Conservation (phyloP, 441 rosid genomes). For the Rhodomyrtus psidioides region DNA sequence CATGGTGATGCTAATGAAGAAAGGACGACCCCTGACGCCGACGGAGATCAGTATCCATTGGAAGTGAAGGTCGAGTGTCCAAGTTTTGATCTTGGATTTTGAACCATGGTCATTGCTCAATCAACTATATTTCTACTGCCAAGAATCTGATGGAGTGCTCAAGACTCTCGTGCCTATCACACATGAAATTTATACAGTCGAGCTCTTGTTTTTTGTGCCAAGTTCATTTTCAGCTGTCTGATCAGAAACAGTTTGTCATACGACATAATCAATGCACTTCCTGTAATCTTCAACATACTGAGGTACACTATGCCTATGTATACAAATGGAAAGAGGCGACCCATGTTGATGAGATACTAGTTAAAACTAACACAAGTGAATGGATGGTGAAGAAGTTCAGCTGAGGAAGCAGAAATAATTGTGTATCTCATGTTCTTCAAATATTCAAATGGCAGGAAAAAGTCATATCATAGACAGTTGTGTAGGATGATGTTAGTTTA, state of each 20-base stretch:
- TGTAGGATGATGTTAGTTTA: background rate
- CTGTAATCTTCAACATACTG: background rate
- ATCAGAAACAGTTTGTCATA: background rate
- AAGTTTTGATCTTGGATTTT: slow-evolving; percentile 48
- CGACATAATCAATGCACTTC: background rate
- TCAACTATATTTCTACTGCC: background rate
- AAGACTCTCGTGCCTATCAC: background rate
- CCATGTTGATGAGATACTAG: background rate
- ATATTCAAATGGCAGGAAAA: background rate
- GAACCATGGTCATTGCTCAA: slow-evolving; percentile 1
- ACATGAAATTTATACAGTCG: background rate
- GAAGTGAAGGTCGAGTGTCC: slow-evolving; percentile 21
- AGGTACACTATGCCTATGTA: background rate
- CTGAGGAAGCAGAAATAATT: background rate
- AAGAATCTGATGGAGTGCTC: background rate
- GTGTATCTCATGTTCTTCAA: background rate
- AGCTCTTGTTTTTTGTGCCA: background rate
- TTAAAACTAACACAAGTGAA: background rate
- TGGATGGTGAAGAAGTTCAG: background rate
- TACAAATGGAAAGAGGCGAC: background rate
- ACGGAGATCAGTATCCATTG: background rate
- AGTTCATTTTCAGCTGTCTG: background rate
- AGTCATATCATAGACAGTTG: background rate
- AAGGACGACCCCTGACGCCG: slow-evolving; percentile 5
- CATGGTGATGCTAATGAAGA: slow-evolving; percentile 1